Evolutionary conservation across 1,284 basidiomycete species (phyloP).

Genomic region (Apiotrichum montevideense): DNA sequence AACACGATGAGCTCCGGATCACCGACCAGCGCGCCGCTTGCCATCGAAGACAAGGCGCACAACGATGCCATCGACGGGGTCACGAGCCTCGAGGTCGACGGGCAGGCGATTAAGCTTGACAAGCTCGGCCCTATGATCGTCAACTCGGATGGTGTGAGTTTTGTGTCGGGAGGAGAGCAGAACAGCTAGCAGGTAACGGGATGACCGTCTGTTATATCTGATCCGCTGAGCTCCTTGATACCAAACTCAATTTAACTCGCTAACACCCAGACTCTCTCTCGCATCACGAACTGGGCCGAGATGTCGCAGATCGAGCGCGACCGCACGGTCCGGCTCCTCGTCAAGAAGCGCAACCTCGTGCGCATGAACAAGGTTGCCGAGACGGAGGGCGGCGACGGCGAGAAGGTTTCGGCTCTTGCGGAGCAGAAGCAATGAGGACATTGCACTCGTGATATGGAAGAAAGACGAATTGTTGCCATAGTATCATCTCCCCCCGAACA

Average conservation of each 20-base stretch:
- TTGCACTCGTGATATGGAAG: too few relatives aligned
- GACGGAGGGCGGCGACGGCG: conserved; percentile 3
- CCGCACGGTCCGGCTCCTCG: conserved; percentile 42
- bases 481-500: too few relatives aligned
- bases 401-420: conserved; percentile 16
- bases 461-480: too few relatives aligned
- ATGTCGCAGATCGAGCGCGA: conserved; percentile 42
- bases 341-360: conserved; percentile 46
- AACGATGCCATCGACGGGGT: conserved; percentile 16
- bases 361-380: conserved; percentile 32
- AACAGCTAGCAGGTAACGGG: not conserved
- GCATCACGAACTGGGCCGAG: conserved; percentile 46
- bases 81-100: conserved; percentile 33
- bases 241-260: not conserved
- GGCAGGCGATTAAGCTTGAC: conserved; percentile 42
- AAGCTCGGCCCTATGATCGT: conserved; percentile 45
- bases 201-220: not conserved
- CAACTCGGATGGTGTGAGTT: conserved; percentile 45
- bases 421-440: not conserved
- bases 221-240: not conserved
- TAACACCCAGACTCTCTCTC: conserved; percentile 39
- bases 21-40: conserved; percentile 7
- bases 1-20: not conserved
- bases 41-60: conserved; percentile 8
- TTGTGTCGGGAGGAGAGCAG: not conserved